A percentile compares a stretch with the other conserved stretches of the same genome.
These are phyloP conservation scores for Patellifolia procumbens DNA, from an alignment of 179 eudicot species.

Conservation along the genomic window DNA sequence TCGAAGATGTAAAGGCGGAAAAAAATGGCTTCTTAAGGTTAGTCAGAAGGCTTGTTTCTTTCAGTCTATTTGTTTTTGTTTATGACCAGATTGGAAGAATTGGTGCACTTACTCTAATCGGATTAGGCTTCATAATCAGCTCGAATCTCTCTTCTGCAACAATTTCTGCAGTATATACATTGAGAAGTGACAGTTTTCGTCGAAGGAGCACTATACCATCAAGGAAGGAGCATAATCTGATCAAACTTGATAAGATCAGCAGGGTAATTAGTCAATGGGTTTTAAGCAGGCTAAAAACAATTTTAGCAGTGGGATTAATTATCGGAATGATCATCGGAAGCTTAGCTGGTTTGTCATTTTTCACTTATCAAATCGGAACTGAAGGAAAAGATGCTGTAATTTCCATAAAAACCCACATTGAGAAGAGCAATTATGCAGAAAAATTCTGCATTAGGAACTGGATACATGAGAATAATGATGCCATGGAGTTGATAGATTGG, in stretches of 20 bases:
- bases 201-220: conserved; percentile 15
- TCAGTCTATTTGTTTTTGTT: conserved; percentile 34
- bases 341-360: conserved; percentile 24
- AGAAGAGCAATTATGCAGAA: conserved; percentile 31
- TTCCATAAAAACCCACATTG: conserved; percentile 32
- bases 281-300: conserved; percentile 31
- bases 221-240: background rate
- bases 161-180: conserved; percentile 29
- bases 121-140: conserved; percentile 36
- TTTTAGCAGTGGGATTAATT: conserved; percentile 34
- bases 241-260: conserved; percentile 9
- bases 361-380: conserved; percentile 35
- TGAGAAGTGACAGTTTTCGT: conserved; percentile 37
- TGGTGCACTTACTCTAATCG: conserved; percentile 32
- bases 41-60: conserved; percentile 38
- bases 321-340: conserved; percentile 33
- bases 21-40: conserved; percentile 36
- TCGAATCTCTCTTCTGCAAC: conserved; percentile 27
- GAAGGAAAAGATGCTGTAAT: conserved; percentile 42
- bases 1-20: conserved; percentile 19
- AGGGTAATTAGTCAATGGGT: conserved; percentile 22
- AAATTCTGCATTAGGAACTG: conserved; percentile 30
- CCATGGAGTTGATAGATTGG: conserved; percentile 34
- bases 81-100: conserved; percentile 34
- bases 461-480: conserved; percentile 30